Evolutionary conservation across 2,329 filamentous ascomycete species (phyloP).

Genomic region (Pestalotiopsis sp.): DNA sequence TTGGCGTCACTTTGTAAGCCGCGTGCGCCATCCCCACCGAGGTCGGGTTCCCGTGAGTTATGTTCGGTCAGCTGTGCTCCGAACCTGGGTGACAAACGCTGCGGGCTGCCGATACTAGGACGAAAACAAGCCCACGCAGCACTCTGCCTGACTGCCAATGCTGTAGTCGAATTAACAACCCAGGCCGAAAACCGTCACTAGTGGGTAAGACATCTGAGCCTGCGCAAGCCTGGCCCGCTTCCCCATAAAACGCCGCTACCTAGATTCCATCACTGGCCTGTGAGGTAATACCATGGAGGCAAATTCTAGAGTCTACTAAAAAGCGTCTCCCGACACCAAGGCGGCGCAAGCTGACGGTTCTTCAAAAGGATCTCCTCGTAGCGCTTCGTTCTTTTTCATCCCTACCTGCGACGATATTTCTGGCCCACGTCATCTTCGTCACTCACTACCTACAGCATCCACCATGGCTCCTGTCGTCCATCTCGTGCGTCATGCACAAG

Average conservation of each 20-base stretch:
- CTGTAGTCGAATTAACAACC: background rate
- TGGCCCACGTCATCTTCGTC: background rate
- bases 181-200: background rate
- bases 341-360: background rate
- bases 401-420: background rate
- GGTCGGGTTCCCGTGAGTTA: background rate
- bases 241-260: background rate
- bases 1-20: background rate
- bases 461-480: slow-evolving; percentile 58
- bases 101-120: background rate
- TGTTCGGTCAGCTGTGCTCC: background rate
- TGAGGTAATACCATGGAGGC: background rate
- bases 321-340: background rate
- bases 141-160: background rate
- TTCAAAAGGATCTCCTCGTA: background rate
- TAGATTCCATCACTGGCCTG: background rate
- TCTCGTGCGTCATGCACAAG: slow-evolving; percentile 73
- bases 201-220: no score
- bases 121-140: background rate
- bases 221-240: background rate
- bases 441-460: background rate
- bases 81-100: background rate
- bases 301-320: background rate
- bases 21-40: background rate
- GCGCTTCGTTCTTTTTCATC: background rate